Conservation (phyloP, 768 basidiomycete genomes). For the Tricholoma bakamatsutake region DNA sequence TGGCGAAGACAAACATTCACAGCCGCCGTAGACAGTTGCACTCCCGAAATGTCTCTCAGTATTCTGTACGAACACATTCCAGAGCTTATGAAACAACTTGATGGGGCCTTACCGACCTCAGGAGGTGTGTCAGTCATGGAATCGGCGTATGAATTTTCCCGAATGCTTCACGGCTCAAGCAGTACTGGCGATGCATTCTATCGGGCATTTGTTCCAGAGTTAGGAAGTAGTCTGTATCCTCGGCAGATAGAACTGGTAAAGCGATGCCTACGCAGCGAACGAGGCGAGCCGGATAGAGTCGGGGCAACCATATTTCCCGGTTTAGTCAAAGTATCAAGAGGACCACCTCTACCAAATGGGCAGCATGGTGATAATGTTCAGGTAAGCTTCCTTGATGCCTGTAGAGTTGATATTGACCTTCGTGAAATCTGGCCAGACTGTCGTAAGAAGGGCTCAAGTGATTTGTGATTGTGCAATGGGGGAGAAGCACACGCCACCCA, state of each 20-base stretch:
- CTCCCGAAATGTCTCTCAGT: constrained; percentile 59
- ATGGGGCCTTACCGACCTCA: constrained; percentile 33
- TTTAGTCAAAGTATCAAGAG: constrained; percentile 70
- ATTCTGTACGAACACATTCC: constrained; percentile 74
- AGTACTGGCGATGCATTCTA: constrained; percentile 72
- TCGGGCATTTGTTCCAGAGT: constrained; percentile 80
- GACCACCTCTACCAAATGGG: constrained; percentile 27
- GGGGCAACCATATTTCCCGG: constrained; percentile 87
- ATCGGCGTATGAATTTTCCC: constrained; percentile 71
- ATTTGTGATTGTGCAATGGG: constrained; percentile 79
- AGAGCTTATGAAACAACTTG: constrained; percentile 50
- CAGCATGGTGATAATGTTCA: constrained; percentile 44
- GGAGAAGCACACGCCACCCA: constrained; percentile 17
- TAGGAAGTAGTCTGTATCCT: constrained; percentile 69
- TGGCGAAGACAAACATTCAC: constrained; percentile 90
- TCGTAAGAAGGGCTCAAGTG: constrained; percentile 80
- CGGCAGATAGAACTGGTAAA: constrained; percentile 82
- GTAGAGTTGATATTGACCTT: constrained; percentile 4
- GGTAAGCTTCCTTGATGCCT: constrained; percentile 20
- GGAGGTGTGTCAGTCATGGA: constrained; percentile 58
- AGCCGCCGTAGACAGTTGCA: constrained; percentile 74
- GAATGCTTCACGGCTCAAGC: constrained; percentile 77
- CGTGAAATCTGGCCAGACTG: constrained; percentile 34
- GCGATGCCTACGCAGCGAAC: constrained; percentile 71
- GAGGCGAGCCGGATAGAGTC: constrained; percentile 66